Conservation (phyloP, 2,329 filamentous ascomycete species). For the Chlorencoelia australis region DNA sequence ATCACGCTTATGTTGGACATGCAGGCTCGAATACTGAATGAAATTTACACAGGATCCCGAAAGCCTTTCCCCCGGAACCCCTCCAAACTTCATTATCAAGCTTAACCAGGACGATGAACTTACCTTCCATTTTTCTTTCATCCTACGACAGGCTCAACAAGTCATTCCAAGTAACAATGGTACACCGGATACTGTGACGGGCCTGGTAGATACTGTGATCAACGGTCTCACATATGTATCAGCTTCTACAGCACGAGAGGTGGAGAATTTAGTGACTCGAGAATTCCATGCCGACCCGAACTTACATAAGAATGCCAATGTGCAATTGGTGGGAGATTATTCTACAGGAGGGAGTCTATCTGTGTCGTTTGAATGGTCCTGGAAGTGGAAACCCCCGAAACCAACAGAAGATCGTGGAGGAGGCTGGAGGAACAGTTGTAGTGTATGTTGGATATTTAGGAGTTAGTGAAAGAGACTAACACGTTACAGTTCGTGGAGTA, state of each 20-base stretch:
- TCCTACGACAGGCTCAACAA: constrained; percentile 49
- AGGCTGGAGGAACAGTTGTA: constrained; percentile 94
- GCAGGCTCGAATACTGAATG: constrained; percentile 15
- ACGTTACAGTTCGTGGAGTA: constrained; percentile 78
- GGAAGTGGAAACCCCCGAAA: constrained; percentile 94
- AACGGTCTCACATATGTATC: constrained; percentile 88
- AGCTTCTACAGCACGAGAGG: constrained; percentile 72
- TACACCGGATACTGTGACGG: constrained; percentile 39
- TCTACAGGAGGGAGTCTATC: constrained; percentile 73
- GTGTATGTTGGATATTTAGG: constrained; percentile 40
- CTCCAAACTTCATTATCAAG: constrained; percentile 74
- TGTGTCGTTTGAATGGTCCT: constrained; percentile 87
- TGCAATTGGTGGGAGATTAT: constrained; percentile 89
- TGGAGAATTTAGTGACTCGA: constrained; percentile 86
- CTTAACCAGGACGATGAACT: constrained; percentile 87
- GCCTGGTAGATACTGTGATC: constrained; percentile 61
- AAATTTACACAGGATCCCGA: constrained; percentile 62
- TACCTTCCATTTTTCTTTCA: constrained; percentile 84
- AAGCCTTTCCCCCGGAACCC: constrained; percentile 33
- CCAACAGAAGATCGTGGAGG: constrained; percentile 69
- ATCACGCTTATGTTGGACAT: constrained; percentile 9
- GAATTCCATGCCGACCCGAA: constrained; percentile 98
- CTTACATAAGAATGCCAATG: constrained; percentile 92
- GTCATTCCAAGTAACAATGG: constrained; percentile 33
- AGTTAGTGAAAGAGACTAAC: constrained; percentile 12